Evolutionary conservation across 768 basidiomycete species (phyloP), one percentile per base, ranked within the genome.

Genomic region (Cubamyces lactineus): DNA sequence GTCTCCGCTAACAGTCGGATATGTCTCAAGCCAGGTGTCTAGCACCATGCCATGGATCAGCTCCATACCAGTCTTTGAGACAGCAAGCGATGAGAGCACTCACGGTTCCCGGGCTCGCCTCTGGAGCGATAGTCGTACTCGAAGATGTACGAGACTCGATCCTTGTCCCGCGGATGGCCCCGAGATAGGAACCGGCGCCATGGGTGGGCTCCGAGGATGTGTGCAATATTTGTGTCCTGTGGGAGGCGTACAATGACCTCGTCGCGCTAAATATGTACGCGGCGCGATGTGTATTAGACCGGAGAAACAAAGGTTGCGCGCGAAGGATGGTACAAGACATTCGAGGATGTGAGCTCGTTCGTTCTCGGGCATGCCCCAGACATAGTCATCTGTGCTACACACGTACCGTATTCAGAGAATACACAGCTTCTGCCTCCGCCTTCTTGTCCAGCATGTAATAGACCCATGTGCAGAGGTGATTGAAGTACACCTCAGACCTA

Each of bases 71-170:
- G n/a, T n/a, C n/a, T n/a, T n/a, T n/a, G n/a, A n/a, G n/a, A n/a
- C n/a, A n/a, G n/a, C n/a, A n/a, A n/a, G 16, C 23, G n/a, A 52
- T 17, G 21, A 46, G 21, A 23, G 39, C n/a, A 61, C 71, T 5
- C 62, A 71, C 71, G 70, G 15, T 60, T 62, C 0, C 42, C 64
- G 1, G 71, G 71, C n/a, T 70, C 59, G n/a, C 71, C 71, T 9
- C 62, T 38, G 15, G 15, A 57, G 21, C 65, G 57, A 56, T 72
- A 72, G 62, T 72, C 67, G 64, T 66, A 72, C 53, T 68, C 68
- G 45, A 72, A 72, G 11, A 72, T 62, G 53, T 67, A 69, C 34
- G 70, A 69, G 42, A 65, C 58, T n/a, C 62, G 63, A 21, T 63
- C 46, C 13, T 28, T 53, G 46, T 58, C 63, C 13, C 13, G 42